phyloP scores from a whole-genome alignment of 202 grass and related monocot genomes.

The Panicum virgatum region DNA sequence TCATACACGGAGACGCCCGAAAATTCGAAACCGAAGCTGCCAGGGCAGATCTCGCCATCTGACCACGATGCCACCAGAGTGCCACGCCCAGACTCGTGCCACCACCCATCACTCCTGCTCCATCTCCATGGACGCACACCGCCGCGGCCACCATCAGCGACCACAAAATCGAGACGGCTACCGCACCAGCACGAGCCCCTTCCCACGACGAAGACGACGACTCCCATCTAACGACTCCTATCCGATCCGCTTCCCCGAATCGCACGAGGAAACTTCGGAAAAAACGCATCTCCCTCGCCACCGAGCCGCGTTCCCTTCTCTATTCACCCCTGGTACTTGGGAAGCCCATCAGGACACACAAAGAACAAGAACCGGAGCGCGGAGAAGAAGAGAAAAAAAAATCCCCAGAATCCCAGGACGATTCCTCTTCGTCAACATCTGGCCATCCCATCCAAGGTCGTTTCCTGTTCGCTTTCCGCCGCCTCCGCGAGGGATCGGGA shows the following conservation, averaged over 20 bases:
- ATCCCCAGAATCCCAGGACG: not conserved
- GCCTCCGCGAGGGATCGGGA: conserved; percentile 18
- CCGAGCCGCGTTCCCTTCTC: not conserved
- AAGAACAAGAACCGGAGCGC: conserved; percentile 41
- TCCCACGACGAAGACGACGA: conserved; percentile 42
- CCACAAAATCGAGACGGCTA: conserved; percentile 25
- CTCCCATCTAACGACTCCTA: conserved; percentile 8
- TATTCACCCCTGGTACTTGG: conserved; percentile 7
- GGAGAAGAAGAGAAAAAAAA: not conserved
- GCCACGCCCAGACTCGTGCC: conserved; percentile 37
- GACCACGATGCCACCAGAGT: conserved; percentile 34
- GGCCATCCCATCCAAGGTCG: conserved; percentile 18
- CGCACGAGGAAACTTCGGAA: conserved; percentile 34
- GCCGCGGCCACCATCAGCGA: conserved; percentile 8
- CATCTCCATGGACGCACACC: conserved; percentile 40
- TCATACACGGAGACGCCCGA: not conserved
- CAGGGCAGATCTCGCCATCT: not conserved
- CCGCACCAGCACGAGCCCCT: conserved; percentile 4
- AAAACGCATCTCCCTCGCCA: not conserved
- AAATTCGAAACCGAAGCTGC: not conserved
- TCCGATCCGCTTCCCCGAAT: conserved; percentile 34
- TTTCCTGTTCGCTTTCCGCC: conserved; percentile 22
- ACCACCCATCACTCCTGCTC: conserved; percentile 19
- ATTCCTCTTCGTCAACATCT: conserved; percentile 15
- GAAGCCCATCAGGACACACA: conserved; percentile 56